Base-by-base conservation (phyloP, 177 flowering plant species). In the Vitis hybrid region DNA sequence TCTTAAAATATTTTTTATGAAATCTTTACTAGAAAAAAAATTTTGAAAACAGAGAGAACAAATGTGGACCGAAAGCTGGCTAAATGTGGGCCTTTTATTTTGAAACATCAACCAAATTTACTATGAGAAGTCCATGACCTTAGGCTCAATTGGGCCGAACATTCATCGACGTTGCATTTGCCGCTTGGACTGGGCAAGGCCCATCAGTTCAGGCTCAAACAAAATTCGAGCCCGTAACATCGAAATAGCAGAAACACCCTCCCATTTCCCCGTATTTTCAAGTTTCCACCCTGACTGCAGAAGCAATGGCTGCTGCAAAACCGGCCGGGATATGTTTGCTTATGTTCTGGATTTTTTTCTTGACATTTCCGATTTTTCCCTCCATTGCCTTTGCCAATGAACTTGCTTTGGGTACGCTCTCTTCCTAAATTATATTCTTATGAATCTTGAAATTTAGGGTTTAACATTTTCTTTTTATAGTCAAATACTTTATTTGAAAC, bases 221-320 rank as follows among this genome's bases (percentile, higher is more conserved):
- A 48, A 14, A 49, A 27, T 62, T 4, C 11, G 5, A 11, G n/a
- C 12, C n/a, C 13, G 10, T 19, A 17, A 8, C 8, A 6, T 17
- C 19, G 17, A 76, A 77, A 72, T 72, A 46, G 60, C 76, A 62
- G 24, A 70, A 73, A 70, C 62, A 35, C 68, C 80, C 76, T 70
- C 61, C 32, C 4, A 13, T 1, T 12, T 12, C 21, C 11, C 52
- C 30, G 18, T 60, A 68, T 66, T 66, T 66, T 50, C 74, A 60
- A 65, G 50, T 11, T 4, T 32, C 57, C 32, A 60, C 76, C 59
- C 49, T 30, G 24, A 65, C 27, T 17, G 54, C 67, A 64, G 54
- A 48, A 63, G 32, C 65, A 2, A 76, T 76, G 82, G 75, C 46
- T 58, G 11, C 66, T 27, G 60, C 66, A 14, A 48, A 48, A 3